Percentiles rank a stretch among this genome's conserved stretches.
Evolutionary conservation across 164 flowering plant genomes (phyloP).

Genomic region (Vitis amurensis): DNA sequence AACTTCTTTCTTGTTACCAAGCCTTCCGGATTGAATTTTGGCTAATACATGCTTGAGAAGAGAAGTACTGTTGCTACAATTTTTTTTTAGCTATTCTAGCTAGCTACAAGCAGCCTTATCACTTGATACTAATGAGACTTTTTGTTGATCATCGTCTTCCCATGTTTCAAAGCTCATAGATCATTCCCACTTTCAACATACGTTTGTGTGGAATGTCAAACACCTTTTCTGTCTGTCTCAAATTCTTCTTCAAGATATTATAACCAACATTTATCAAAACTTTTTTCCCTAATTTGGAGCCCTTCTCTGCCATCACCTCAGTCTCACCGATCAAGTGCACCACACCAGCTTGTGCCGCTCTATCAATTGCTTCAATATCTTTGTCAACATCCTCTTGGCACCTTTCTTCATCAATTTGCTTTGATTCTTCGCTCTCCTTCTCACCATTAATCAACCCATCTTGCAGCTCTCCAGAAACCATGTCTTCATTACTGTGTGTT

Average conservation of each 20-base stretch:
- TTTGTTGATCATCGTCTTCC: not conserved
- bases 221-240: slow-evolving; percentile 52
- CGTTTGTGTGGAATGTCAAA: slow-evolving; percentile 61
- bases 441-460: not conserved
- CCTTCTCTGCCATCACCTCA: slow-evolving; percentile 65
- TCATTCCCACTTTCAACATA: slow-evolving; percentile 76
- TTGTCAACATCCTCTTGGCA: slow-evolving; percentile 9
- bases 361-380: slow-evolving; percentile 31
- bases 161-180: slow-evolving; percentile 52
- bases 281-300: slow-evolving; percentile 41
- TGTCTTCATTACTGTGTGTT: not conserved
- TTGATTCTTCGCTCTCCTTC: not conserved
- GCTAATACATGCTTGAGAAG: too few species aligned
- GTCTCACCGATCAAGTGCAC: slow-evolving; percentile 42
- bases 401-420: slow-evolving; percentile 2
- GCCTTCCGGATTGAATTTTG: too few species aligned
- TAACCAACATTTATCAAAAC: slow-evolving; percentile 59
- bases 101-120: too few species aligned
- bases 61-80: too few species aligned
- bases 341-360: too few species aligned
- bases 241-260: slow-evolving; percentile 54
- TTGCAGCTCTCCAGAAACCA: not conserved
- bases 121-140: not conserved
- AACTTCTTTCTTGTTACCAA: too few species aligned
- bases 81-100: too few species aligned